Evolutionary conservation across 257 asterid species (phyloP).

Genomic region (Plectranthus barbatus): DNA sequence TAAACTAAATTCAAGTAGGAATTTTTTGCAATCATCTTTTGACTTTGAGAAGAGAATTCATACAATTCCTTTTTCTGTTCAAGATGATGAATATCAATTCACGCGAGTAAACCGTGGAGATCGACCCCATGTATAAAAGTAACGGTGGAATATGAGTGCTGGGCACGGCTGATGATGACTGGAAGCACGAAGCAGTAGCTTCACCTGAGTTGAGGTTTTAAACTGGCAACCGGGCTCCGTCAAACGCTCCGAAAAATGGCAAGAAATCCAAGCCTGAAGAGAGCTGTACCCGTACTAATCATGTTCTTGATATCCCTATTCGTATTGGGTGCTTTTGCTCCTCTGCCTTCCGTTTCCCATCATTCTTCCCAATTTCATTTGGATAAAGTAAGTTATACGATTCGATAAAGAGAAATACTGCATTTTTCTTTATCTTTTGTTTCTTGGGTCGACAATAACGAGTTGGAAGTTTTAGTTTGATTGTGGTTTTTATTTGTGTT

Average conservation of each 20-base stretch:
- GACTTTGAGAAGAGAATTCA: too few species aligned
- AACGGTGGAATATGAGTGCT: not conserved
- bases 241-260: slow-evolving; percentile 32
- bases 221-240: slow-evolving; percentile 18
- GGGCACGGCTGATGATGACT: not conserved
- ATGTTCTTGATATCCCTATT: slow-evolving; percentile 30
- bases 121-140: too few species aligned
- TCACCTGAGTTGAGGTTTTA: slow-evolving; percentile 12
- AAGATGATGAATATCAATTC: too few species aligned
- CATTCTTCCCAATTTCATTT: slow-evolving; percentile 22
- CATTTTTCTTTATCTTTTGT: not conserved
- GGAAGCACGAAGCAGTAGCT: slow-evolving; percentile 13
- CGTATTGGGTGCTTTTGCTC: slow-evolving; percentile 45
- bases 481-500: not conserved
- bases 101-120: too few species aligned
- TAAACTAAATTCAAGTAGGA: too few species aligned
- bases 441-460: not conserved
- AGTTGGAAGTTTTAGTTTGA: not conserved
- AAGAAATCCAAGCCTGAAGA: slow-evolving; percentile 21
- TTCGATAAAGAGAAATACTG: not conserved
- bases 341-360: slow-evolving; percentile 46
- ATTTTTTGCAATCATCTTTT: too few species aligned
- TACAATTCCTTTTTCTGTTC: too few species aligned
- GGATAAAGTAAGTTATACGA: slow-evolving; percentile 19
- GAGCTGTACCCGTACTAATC: slow-evolving; percentile 10